Evolutionary conservation across 2,329 filamentous ascomycete species (phyloP).

Genomic region (Simplicillium aogashimaense): DNA sequence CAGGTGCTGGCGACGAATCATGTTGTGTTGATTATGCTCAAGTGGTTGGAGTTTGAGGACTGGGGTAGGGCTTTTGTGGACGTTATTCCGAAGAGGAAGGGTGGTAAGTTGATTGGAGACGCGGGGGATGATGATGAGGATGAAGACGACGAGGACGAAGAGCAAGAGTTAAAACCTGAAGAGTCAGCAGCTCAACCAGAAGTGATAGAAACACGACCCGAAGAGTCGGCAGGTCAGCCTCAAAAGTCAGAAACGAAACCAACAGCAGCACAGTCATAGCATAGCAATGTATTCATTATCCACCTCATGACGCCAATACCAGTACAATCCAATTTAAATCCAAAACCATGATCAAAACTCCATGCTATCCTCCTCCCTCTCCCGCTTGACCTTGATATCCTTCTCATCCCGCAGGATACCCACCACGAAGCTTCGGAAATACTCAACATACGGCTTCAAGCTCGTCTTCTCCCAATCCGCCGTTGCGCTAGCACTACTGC

Average conservation of each 20-base stretch:
- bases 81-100: conserved; percentile 87
- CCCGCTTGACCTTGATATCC: conserved; percentile 43
- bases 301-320: conserved; percentile 1
- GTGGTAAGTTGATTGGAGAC: conserved; percentile 52
- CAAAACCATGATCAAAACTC: conserved; percentile 35
- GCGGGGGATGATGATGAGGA: conserved; percentile 12
- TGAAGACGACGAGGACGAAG: conserved; percentile 13
- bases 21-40: conserved; percentile 91
- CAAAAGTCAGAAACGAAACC: conserved; percentile 4
- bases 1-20: conserved; percentile 89
- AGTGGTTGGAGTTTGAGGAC: conserved; percentile 81
- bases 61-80: conserved; percentile 85
- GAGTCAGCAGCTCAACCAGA: conserved; percentile 11
- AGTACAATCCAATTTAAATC: not conserved
- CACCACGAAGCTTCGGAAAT: conserved; percentile 74
- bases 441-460: conserved; percentile 83
- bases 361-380: conserved; percentile 42
- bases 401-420: conserved; percentile 68
- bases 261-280: not conserved
- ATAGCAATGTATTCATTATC: not conserved
- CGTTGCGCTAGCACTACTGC: conserved; percentile 28
- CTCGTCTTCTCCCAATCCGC: conserved; percentile 97
- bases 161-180: conserved; percentile 18
- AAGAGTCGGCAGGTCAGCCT: conserved; percentile 6
- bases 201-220: conserved; percentile 3